phyloP scores from a whole-genome alignment of 2,329 filamentous ascomycete species.

The Aulographum hederae region DNA sequence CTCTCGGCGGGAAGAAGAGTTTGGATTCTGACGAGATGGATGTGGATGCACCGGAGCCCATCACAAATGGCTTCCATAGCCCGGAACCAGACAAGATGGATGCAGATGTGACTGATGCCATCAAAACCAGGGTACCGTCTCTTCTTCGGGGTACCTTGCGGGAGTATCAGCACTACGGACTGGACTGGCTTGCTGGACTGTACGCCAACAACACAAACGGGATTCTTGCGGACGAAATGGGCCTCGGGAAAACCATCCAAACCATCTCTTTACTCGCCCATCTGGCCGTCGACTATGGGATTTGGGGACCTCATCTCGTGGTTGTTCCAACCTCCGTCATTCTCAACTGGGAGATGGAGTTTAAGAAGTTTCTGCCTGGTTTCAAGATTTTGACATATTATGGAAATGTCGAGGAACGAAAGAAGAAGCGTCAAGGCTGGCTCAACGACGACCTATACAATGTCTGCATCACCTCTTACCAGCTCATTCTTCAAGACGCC shows the following conservation, averaged over 20 bases:
- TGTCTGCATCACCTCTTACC: conserved; percentile 94
- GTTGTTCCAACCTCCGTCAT: conserved; percentile 97
- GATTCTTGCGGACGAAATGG: conserved; percentile 96
- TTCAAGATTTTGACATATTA: conserved; percentile 98
- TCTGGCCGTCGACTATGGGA: conserved; percentile 70
- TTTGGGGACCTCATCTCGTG: conserved; percentile 92
- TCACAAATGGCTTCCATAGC: no score
- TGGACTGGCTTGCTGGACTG: conserved; percentile 89
- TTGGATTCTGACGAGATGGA: no score
- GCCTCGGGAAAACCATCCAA: conserved; percentile 93
- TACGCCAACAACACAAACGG: conserved; percentile 90
- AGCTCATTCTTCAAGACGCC: conserved; percentile 85
- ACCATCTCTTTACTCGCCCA: conserved; percentile 90
- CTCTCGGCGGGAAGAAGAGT: no score
- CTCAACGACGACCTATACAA: conserved; percentile 89
- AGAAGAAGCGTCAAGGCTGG: conserved; percentile 82
- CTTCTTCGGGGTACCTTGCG: conserved; percentile 74
- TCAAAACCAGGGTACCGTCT: conserved; percentile 28
- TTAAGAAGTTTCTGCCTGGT: conserved; percentile 96
- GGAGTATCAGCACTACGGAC: conserved; percentile 91
- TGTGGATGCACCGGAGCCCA: no score
- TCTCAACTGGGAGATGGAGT: conserved; percentile 99
- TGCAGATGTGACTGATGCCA: no score
- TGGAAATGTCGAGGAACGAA: conserved; percentile 80
- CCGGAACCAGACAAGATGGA: no score